These are phyloP conservation scores for Hypomontagnella submonticulosa DNA, from an alignment of 495 filamentous ascomycete genomes.

Conservation along the genomic window DNA sequence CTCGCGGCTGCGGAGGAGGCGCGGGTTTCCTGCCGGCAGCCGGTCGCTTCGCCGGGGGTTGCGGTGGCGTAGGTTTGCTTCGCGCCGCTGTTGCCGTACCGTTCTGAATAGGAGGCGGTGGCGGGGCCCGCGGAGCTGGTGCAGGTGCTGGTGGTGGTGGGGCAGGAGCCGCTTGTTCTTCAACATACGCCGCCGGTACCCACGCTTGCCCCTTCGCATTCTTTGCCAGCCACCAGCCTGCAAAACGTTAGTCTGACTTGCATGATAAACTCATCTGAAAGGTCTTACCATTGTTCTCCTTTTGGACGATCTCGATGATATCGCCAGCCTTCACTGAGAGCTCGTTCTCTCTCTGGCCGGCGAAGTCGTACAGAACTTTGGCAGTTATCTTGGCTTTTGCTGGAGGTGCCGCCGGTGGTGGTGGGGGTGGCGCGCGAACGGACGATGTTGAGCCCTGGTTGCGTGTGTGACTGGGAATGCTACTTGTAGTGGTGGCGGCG, in stretches of 20 bases:
- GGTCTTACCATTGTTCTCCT: slow-evolving; percentile 86
- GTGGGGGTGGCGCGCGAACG: slow-evolving; percentile 67
- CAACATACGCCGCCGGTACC: slow-evolving; percentile 92
- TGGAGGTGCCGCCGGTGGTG: slow-evolving; percentile 74
- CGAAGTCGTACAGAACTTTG: slow-evolving; percentile 90
- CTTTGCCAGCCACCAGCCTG: slow-evolving; percentile 96
- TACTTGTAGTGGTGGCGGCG: slow-evolving; percentile 43
- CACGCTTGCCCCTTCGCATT: slow-evolving; percentile 79
- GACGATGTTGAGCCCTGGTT: slow-evolving; percentile 55
- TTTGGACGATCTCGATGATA: slow-evolving; percentile 84
- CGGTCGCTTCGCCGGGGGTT: slow-evolving; percentile 90
- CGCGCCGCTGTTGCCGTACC: slow-evolving; percentile 60
- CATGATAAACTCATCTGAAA: slow-evolving; percentile 20
- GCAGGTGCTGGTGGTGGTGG: slow-evolving; percentile 69
- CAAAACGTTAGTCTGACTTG: slow-evolving; percentile 41
- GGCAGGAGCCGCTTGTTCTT: slow-evolving; percentile 73
- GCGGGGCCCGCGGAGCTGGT: slow-evolving; percentile 64
- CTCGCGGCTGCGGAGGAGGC: slow-evolving; percentile 67
- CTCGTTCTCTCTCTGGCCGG: slow-evolving; percentile 80
- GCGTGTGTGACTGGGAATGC: slow-evolving; percentile 57
- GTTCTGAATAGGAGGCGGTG: slow-evolving; percentile 63
- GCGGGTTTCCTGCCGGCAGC: slow-evolving; percentile 72
- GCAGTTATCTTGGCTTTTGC: slow-evolving; percentile 77
- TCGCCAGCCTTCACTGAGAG: slow-evolving; percentile 80
- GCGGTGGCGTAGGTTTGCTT: slow-evolving; percentile 79